phyloP scores from a whole-genome alignment of 1,284 basidiomycete genomes.

The Leccinum fuscescens region DNA sequence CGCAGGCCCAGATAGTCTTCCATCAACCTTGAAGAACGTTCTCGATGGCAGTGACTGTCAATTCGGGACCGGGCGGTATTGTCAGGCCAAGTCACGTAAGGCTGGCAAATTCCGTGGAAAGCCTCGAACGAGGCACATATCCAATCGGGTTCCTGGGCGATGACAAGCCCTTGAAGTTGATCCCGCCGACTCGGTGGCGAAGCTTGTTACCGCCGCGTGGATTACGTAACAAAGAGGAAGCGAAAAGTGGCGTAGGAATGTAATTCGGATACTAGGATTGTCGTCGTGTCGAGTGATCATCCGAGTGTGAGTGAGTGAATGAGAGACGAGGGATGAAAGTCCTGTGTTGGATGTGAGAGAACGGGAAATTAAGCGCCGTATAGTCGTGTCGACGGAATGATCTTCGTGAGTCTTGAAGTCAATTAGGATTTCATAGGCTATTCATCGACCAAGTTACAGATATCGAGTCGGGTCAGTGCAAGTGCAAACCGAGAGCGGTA shows the following conservation, averaged over 20 bases:
- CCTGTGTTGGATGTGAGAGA: neutral
- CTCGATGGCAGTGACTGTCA: neutral
- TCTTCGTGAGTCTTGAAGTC: neutral
- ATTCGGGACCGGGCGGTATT: neutral
- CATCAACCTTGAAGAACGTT: neutral
- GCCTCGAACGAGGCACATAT: neutral
- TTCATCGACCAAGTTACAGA: neutral
- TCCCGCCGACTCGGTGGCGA: neutral
- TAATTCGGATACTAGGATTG: neutral
- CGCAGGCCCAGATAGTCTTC: constrained; percentile 10
- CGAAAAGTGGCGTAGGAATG: neutral
- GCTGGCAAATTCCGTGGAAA: neutral
- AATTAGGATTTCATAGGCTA: neutral
- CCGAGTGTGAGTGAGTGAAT: neutral
- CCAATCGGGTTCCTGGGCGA: neutral
- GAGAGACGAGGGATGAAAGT: neutral
- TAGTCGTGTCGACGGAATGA: neutral
- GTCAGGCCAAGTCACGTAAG: neutral
- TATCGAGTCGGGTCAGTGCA: neutral
- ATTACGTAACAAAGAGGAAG: neutral
- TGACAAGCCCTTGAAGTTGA: neutral
- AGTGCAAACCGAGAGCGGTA: neutral
- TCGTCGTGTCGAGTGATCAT: neutral
- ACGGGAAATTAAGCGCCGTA: neutral
- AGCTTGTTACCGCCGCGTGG: neutral